These are phyloP conservation scores for Dactylonectria macrodidyma DNA, from an alignment of 2,329 filamentous ascomycete genomes.

Conservation along the genomic window DNA sequence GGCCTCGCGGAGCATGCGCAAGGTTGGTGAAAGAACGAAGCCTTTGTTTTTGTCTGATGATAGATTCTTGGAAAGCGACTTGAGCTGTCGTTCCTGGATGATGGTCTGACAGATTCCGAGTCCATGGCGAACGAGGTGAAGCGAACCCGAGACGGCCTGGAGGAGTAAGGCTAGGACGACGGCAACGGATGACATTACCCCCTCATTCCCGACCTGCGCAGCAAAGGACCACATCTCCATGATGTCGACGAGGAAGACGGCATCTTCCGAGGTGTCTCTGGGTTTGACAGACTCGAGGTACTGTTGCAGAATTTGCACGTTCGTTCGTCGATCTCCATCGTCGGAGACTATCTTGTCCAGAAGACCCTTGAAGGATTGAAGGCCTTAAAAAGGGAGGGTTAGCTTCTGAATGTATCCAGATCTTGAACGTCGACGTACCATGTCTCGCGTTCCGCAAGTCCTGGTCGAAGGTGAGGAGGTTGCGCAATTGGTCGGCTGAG, in stretches of 20 bases:
- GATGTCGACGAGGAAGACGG: conserved; percentile 81
- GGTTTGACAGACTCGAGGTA: conserved; percentile 75
- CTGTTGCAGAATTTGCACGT: conserved; percentile 74
- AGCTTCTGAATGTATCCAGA: not conserved
- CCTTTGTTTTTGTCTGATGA: conserved; percentile 87
- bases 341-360: conserved; percentile 75
- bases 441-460: conserved; percentile 77
- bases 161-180: conserved; percentile 87
- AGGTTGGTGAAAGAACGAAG: conserved; percentile 88
- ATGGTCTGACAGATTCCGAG: conserved; percentile 85
- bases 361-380: conserved; percentile 79
- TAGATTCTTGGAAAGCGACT: conserved; percentile 84
- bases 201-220: conserved; percentile 83
- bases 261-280: conserved; percentile 59
- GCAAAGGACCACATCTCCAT: conserved; percentile 93
- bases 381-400: conserved; percentile 58
- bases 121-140: conserved; percentile 83
- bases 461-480: conserved; percentile 80
- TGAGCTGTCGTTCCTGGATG: conserved; percentile 84
- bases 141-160: conserved; percentile 79
- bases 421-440: conserved; percentile 58
- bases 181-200: conserved; percentile 83
- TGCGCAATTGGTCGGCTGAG: conserved; percentile 76
- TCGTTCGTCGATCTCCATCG: conserved; percentile 58
- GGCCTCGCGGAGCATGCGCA: conserved; percentile 90